phyloP scores from a whole-genome alignment of 257 asterid species.

The Solanum bulbocastanum region DNA sequence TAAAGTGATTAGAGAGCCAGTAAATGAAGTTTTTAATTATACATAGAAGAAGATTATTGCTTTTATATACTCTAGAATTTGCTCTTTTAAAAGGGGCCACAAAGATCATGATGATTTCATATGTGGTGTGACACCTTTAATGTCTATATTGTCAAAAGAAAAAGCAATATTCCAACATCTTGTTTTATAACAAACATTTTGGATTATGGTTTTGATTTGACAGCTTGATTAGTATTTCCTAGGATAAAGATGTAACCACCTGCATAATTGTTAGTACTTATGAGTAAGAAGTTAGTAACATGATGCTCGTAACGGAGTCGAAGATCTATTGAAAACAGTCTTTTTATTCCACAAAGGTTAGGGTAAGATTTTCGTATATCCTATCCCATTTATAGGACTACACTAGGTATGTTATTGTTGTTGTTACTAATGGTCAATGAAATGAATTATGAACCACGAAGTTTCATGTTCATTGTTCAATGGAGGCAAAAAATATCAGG shows the following conservation, averaged over 20 bases:
- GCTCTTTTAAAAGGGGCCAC: background rate
- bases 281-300: background rate
- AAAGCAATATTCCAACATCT: background rate
- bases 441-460: background rate
- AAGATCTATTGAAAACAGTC: fast-evolving
- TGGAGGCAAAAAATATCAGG: background rate
- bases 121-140: background rate
- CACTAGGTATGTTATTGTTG: background rate
- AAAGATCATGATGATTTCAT: background rate
- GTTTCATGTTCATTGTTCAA: background rate
- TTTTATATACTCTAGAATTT: background rate
- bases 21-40: background rate
- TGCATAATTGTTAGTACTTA: background rate
- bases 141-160: background rate
- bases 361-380: fast-evolving
- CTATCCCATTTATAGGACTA: background rate
- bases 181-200: background rate
- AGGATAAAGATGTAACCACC: background rate
- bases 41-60: background rate
- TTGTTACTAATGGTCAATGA: background rate
- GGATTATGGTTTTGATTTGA: background rate
- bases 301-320: background rate
- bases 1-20: background rate
- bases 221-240: background rate
- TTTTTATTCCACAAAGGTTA: fast-evolving